A percentile compares a stretch with the other conserved stretches of the same genome.
These are phyloP conservation scores for Ophiocordyceps robertsii DNA, from an alignment of 2,329 filamentous ascomycete species.

Conservation along the genomic window DNA sequence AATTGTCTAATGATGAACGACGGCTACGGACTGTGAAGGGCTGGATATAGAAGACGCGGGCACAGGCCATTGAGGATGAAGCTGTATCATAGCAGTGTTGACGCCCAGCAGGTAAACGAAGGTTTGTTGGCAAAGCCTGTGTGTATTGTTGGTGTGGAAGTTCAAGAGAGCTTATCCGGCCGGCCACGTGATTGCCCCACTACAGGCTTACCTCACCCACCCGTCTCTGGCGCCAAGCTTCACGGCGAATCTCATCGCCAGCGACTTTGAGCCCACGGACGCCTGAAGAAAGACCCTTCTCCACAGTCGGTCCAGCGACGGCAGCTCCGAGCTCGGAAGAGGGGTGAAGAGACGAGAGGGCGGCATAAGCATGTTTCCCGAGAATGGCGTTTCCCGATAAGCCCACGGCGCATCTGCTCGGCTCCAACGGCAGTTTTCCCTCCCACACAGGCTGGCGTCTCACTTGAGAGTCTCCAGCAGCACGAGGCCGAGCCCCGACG, in stretches of 20 bases:
- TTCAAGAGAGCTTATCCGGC: background rate
- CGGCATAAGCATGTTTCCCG: slow-evolving; percentile 7
- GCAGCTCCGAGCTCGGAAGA: background rate
- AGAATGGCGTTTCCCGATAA: slow-evolving; percentile 32
- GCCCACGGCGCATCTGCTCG: slow-evolving; percentile 41
- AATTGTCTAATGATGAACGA: background rate
- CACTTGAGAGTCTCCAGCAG: background rate
- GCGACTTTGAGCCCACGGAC: too few species aligned
- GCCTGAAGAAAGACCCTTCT: too few species aligned
- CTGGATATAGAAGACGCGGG: background rate
- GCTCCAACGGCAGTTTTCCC: slow-evolving; percentile 39
- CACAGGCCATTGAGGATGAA: background rate
- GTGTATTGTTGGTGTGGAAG: too few species aligned
- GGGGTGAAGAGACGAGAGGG: slow-evolving; percentile 2
- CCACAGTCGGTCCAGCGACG: too few species aligned
- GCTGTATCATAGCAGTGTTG: background rate
- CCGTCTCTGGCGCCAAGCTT: too few species aligned
- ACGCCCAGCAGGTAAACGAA: too few species aligned
- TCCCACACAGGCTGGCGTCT: background rate
- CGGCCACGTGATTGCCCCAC: background rate
- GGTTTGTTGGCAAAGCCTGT: background rate
- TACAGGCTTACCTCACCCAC: background rate
- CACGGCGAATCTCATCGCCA: too few species aligned
- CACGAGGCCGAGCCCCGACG: background rate
- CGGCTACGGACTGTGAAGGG: slow-evolving; percentile 2